Evolutionary conservation across 352 stramenopile species (phyloP).

Genomic region (Phytophthora tentaculata): DNA sequence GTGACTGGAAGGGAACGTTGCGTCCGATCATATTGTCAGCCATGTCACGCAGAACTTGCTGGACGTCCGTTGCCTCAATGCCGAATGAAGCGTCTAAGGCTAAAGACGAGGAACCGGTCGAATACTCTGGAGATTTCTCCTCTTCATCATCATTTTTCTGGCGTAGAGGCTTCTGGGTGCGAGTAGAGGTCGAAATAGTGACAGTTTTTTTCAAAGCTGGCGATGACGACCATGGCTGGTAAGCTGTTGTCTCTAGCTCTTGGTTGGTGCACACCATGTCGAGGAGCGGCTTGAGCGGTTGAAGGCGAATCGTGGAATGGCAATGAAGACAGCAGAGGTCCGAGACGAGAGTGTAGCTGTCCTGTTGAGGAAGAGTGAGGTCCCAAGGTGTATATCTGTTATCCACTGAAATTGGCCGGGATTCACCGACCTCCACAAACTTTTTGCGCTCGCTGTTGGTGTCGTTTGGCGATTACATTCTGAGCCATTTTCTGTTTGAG

Average conservation of each 20-base stretch:
- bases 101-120: conserved; percentile 28
- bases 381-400: conserved; percentile 4
- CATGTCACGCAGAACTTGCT: conserved; percentile 42
- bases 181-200: conserved; percentile 6
- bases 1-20: conserved; percentile 55
- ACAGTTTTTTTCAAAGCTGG: conserved; percentile 26
- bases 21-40: conserved; percentile 59
- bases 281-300: conserved; percentile 1
- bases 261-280: conserved; percentile 34
- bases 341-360: not conserved
- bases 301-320: conserved; percentile 26
- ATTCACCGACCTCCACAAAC: conserved; percentile 17
- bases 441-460: conserved; percentile 1
- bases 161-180: conserved; percentile 17
- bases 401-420: conserved; percentile 13
- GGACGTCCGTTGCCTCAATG: conserved; percentile 11
- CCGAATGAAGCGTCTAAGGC: conserved; percentile 29
- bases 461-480: conserved; percentile 1
- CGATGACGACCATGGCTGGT: not conserved
- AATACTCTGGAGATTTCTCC: conserved; percentile 16
- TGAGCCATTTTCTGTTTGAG: conserved; percentile 25
- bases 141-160: conserved; percentile 13
- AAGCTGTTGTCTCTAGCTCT: conserved; percentile 16
- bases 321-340: not conserved
- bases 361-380: conserved; percentile 7